Base-by-base conservation (phyloP, 78 protist genomes). In the Emiliania huxleyi region DNA sequence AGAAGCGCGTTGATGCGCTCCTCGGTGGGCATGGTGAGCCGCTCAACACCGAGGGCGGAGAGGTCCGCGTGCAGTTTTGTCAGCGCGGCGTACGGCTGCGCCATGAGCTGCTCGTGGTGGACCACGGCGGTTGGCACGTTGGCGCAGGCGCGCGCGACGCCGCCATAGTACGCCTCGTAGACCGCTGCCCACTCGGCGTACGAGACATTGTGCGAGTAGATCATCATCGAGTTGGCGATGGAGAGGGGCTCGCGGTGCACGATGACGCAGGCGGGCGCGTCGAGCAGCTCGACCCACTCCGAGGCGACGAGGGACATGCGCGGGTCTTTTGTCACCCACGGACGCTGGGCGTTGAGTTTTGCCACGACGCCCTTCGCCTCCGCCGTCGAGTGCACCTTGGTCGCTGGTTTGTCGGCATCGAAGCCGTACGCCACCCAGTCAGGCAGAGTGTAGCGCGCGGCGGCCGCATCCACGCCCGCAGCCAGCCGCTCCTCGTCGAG, bases 401-500 rank as follows among this genome's bases (percentile, higher is more conserved):
- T 77, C 35, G 85, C 85, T 12, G 37, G 42, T 23, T 77, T 77
- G 48, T 1, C 48, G 21, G 42, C 85, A 77, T 77, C 46, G 46
- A 77, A 77, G 85, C 85, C 85, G 15, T 77, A 77, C 85, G 85
- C 85, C 22, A 77, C 46, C 85, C 85, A 77, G 35, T 77, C 85
- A 0, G 85, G 85, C 26, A 77, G 2, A 6, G 37, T 48, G 46
- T 77, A 77, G 15, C 85, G 85, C 48, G 37, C 85, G 19, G 85
- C 15, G 46, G n/a, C 85, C 18, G 44, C 85, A 12, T 19, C 46
- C 42, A 40, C n/a, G 46, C 85, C 85, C 3, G 85, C 85, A 15
- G 48, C n/a, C 18, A 77, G 85, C 15, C 85, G 85, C 33, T 15
- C 35, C 46, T 77, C 85, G 29, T 77, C 85, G 85, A 77, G 85